These are phyloP conservation scores for Orychophragmus violaceus DNA, from an alignment of 345 rosid genomes.

Conservation along the genomic window DNA sequence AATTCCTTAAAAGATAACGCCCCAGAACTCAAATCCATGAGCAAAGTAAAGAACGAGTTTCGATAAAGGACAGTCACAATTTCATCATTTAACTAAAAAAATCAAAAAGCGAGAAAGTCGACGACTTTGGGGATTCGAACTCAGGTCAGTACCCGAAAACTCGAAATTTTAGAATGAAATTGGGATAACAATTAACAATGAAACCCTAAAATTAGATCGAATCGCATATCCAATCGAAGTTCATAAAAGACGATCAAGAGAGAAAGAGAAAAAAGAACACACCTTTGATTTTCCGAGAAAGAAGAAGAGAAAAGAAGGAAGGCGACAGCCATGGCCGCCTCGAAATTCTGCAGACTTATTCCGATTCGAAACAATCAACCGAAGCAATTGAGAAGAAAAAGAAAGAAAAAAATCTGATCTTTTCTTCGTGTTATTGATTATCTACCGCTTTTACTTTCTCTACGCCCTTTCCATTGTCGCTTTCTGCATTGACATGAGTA, in stretches of 20 bases:
- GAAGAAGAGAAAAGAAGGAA: conserved; percentile 6
- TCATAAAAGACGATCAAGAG: conserved; percentile 11
- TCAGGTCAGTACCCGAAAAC: conserved; percentile 13
- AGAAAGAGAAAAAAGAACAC: background rate
- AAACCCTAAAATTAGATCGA: conserved; percentile 13
- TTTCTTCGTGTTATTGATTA: conserved; percentile 11
- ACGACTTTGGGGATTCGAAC: conserved; percentile 15
- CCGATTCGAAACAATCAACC: conserved; percentile 27
- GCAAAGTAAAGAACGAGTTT: background rate
- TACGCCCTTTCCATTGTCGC: conserved; percentile 23
- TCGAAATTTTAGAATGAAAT: background rate
- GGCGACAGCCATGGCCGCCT: conserved; percentile 28
- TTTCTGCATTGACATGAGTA: conserved; percentile 26
- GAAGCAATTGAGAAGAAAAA: background rate
- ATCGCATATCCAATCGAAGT: conserved; percentile 8
- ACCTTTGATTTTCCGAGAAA: conserved; percentile 28
- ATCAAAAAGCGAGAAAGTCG: background rate
- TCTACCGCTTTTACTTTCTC: conserved; percentile 19
- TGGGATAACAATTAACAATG: background rate
- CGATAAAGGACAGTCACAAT: background rate
- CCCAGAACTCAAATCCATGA: background rate
- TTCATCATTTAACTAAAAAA: background rate
- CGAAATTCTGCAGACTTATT: conserved; percentile 26
- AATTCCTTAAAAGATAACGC: conserved; percentile 4
- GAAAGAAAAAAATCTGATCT: conserved; percentile 14